Evolutionary conservation across 176 grass and related monocot genomes (phyloP).

Genomic region (Oryza officinalis): DNA sequence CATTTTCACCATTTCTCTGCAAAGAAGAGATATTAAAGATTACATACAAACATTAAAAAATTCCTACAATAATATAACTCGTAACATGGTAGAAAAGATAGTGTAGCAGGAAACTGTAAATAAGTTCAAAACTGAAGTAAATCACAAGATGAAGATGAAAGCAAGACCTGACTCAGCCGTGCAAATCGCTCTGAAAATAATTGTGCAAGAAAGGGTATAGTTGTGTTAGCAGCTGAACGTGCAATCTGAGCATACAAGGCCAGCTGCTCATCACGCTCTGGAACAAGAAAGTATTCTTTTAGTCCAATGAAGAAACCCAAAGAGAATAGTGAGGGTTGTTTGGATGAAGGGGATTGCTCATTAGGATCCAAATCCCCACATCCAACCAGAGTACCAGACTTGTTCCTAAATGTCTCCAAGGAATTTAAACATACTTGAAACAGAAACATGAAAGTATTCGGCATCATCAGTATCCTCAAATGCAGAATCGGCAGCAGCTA

Average conservation of each 20-base stretch:
- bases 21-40: constrained; percentile 29
- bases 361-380: background rate
- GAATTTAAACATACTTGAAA: constrained; percentile 80
- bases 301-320: constrained; percentile 29
- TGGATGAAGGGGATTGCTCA: background rate
- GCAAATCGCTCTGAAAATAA: constrained; percentile 81
- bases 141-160: constrained; percentile 24
- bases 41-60: constrained; percentile 20
- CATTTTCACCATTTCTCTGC: constrained; percentile 67
- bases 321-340: background rate
- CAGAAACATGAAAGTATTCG: constrained; percentile 97
- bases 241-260: constrained; percentile 93
- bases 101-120: background rate
- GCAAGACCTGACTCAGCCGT: constrained; percentile 68
- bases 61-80: background rate
- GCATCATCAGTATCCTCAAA: constrained; percentile 81
- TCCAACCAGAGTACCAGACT: background rate
- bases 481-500: constrained; percentile 96
- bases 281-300: constrained; percentile 42
- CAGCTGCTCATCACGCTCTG: constrained; percentile 92
- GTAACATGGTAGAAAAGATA: constrained; percentile 12
- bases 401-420: background rate
- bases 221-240: constrained; percentile 71
- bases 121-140: constrained; percentile 5
- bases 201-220: constrained; percentile 74